Evolutionary conservation across 163 green algal genomes (phyloP).

Genomic region (Scenedesmus sp.): DNA sequence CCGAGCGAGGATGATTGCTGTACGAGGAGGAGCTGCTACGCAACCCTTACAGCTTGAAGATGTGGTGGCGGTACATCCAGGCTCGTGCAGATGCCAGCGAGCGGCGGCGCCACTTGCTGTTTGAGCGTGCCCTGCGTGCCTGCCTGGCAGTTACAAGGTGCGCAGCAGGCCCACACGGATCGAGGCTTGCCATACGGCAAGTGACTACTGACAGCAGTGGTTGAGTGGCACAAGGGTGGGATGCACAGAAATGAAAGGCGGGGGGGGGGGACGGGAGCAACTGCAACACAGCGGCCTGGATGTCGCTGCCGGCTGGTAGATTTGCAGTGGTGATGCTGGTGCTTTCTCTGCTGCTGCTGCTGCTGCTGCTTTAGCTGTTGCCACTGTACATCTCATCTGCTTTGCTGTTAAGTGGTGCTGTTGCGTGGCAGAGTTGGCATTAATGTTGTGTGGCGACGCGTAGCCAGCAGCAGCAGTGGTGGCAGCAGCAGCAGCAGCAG

Average conservation of each 20-base stretch:
- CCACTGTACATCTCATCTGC: too few relatives aligned
- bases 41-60: conserved; percentile 94
- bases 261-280: too few relatives aligned
- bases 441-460: not conserved
- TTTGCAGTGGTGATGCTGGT: not conserved
- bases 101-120: conserved; percentile 89
- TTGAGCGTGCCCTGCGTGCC: conserved; percentile 91
- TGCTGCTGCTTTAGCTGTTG: not conserved
- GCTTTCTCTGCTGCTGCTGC: not conserved
- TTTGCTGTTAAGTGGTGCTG: too few relatives aligned
- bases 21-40: conserved; percentile 98
- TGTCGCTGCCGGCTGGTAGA: too few relatives aligned
- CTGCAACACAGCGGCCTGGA: too few relatives aligned
- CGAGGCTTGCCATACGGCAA: too few relatives aligned
- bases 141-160: conserved; percentile 99
- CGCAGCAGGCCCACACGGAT: not conserved
- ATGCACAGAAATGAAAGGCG: too few relatives aligned
- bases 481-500: conserved; percentile 13
- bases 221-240: too few relatives aligned
- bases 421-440: too few relatives aligned
- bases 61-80: conserved; percentile 95
- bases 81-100: conserved; percentile 78
- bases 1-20: conserved; percentile 90
- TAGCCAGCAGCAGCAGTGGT: not conserved
- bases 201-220: too few relatives aligned